Evolutionary conservation across 1,139 yeast genomes (phyloP), one percentile per base, ranked within the genome.

Genomic region (Saccharomyces hybrid): DNA sequence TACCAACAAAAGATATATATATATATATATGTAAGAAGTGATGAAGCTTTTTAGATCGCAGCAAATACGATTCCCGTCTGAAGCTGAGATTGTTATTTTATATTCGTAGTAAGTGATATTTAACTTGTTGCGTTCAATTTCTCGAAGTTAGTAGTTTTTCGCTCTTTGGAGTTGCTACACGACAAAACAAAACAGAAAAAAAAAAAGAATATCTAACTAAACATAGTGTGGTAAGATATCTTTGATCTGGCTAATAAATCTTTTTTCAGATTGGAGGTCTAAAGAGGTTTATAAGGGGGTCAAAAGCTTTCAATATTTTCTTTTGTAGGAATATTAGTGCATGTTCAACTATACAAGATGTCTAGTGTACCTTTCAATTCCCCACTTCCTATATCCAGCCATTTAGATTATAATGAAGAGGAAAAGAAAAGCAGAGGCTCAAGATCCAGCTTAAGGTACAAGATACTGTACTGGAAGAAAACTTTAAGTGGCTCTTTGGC

Each of bases 401-500:
- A 38, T 38, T 4, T 14, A 38, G 44, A 38, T 14, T 38, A 20
- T n/a, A n/a, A 38, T 38, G 44, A 38, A 38, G 44, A 38, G 5
- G 44, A 38, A 38, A 38, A 38, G 44, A 38, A 38, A 9, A 38
- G 44, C 44, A 38, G 44, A 38, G 44, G 44, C 44, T 38, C 44
- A 16, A 16, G 4, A 38, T n/a, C 11, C 6, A n/a, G 44, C 13
- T n/a, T 38, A 7, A 38, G 11, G 9, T 38, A 38, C 13, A 38
- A 16, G 5, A 38, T 38, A n/a, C 9, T 38, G 5, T 38, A 38
- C 44, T 38, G 44, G 44, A 38, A n/a, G 44, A 38, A 6, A 38
- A 38, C n/a, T 2, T 20, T 38, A 38, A 1, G 25, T n/a, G 11
- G 9, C 11, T 16, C 25, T 14, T 3, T 38, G 9, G 44, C 44